Conservation (phyloP, 2,329 filamentous ascomycete genomes). For the Cercospora zeina region DNA sequence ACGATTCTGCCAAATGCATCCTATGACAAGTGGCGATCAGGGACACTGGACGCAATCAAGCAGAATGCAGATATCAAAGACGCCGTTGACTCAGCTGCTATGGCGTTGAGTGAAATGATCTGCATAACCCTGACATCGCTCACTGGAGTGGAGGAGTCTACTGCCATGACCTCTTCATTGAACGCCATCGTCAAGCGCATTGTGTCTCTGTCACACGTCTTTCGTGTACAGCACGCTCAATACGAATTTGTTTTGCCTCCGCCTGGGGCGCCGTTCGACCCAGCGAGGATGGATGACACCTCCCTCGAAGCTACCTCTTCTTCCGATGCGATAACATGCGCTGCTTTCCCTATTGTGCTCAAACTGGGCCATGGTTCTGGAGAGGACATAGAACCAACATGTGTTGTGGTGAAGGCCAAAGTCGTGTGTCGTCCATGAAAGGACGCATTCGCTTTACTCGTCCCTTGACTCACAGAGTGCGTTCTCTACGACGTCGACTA, state of each 20-base stretch:
- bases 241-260: constrained; percentile 38
- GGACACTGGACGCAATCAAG: constrained; percentile 61
- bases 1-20: constrained; percentile 44
- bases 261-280: constrained; percentile 51
- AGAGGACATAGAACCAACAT: constrained; percentile 60
- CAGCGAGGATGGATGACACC: constrained; percentile 64
- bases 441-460: not conserved
- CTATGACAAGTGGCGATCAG: constrained; percentile 66
- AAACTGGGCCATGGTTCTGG: constrained; percentile 67
- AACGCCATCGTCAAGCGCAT: constrained; percentile 35
- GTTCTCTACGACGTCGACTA: constrained; percentile 15
- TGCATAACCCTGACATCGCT: constrained; percentile 32
- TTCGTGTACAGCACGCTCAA: constrained; percentile 37
- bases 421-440: constrained; percentile 54
- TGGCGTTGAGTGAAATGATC: constrained; percentile 34
- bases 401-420: constrained; percentile 66
- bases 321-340: constrained; percentile 58
- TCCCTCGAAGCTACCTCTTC: constrained; percentile 61
- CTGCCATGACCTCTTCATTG: constrained; percentile 30
- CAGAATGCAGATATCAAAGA: constrained; percentile 46
- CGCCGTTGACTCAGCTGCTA: constrained; percentile 28
- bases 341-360: constrained; percentile 64
- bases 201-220: constrained; percentile 37
- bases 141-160: constrained; percentile 31
- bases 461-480: constrained; percentile 8